Conservation (phyloP, 306 rosid genomes). For the Dalbergia cultrata region DNA sequence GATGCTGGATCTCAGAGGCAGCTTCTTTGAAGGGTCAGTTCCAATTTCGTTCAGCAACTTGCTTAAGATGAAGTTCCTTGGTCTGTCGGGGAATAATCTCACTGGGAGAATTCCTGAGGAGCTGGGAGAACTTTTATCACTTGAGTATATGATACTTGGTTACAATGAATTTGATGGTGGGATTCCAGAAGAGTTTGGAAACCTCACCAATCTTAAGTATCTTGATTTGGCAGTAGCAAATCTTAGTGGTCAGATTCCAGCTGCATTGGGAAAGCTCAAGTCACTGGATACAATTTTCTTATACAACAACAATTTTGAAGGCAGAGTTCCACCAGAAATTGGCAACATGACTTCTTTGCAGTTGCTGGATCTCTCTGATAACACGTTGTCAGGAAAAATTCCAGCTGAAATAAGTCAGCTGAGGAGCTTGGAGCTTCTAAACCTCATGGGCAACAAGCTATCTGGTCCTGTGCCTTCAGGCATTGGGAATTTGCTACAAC, state of each 20-base stretch:
- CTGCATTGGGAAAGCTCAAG: constrained; percentile 68
- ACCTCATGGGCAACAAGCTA: constrained; percentile 80
- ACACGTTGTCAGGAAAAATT: constrained; percentile 74
- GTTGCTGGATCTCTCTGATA: constrained; percentile 85
- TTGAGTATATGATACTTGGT: constrained; percentile 83
- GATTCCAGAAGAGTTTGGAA: constrained; percentile 82
- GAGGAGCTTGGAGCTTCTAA: constrained; percentile 80
- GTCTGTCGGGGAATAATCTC: constrained; percentile 91
- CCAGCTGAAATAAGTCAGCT: constrained; percentile 73
- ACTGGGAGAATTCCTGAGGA: constrained; percentile 78
- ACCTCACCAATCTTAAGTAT: constrained; percentile 80
- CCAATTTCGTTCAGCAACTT: constrained; percentile 70
- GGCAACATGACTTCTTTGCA: constrained; percentile 65
- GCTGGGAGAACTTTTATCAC: constrained; percentile 74
- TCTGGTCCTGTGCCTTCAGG: constrained; percentile 81
- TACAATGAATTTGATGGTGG: constrained; percentile 86
- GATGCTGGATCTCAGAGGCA: constrained; percentile 89
- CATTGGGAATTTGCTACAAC: constrained; percentile 67
- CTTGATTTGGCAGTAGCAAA: constrained; percentile 92
- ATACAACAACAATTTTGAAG: constrained; percentile 76
- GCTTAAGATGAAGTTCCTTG: constrained; percentile 88
- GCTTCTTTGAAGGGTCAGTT: constrained; percentile 77
- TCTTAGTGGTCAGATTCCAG: constrained; percentile 84
- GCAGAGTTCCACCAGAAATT: constrained; percentile 66
- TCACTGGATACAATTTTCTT: constrained; percentile 75